These are phyloP conservation scores for Fraxinus angustifolia DNA, from an alignment of 305 asterid genomes.

Conservation along the genomic window DNA sequence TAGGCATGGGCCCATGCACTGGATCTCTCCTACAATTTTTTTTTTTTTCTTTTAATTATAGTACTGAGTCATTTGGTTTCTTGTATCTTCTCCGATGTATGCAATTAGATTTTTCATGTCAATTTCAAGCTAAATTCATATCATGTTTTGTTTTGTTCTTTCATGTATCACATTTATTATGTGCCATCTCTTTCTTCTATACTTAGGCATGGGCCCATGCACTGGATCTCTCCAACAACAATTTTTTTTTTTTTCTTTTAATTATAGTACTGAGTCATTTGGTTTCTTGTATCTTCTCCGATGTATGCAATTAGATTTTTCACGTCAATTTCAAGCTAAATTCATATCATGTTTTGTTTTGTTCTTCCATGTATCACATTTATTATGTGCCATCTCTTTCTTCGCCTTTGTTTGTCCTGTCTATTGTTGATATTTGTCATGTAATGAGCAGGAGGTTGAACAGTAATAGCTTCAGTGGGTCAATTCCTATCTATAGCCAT, in stretches of 20 bases:
- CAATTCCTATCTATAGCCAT: slow-evolving; percentile 73
- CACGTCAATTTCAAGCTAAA: neutral
- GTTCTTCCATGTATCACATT: slow-evolving; percentile 10
- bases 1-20: slow-evolving; percentile 33
- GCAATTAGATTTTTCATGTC: slow-evolving; percentile 34
- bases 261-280: slow-evolving; percentile 56
- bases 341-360: neutral
- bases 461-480: slow-evolving; percentile 85
- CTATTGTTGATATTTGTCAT: slow-evolving; percentile 47
- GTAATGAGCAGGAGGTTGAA: slow-evolving; percentile 75
- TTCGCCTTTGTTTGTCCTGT: slow-evolving; percentile 35
- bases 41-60: slow-evolving; percentile 16
- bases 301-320: slow-evolving; percentile 53
- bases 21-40: slow-evolving; percentile 74
- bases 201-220: slow-evolving; percentile 26
- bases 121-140: neutral
- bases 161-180: slow-evolving; percentile 15
- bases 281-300: slow-evolving; percentile 62
- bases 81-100: slow-evolving; percentile 65
- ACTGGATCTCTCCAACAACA: slow-evolving; percentile 79
- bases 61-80: slow-evolving; percentile 64
- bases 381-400: slow-evolving; percentile 28
- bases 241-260: slow-evolving; percentile 24
- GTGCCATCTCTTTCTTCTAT: slow-evolving; percentile 31
- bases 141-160: neutral